A percentile compares a stretch with the other conserved stretches of the same genome.
Conservation (phyloP, 768 basidiomycete genomes). For the Podaxis sp. region DNA sequence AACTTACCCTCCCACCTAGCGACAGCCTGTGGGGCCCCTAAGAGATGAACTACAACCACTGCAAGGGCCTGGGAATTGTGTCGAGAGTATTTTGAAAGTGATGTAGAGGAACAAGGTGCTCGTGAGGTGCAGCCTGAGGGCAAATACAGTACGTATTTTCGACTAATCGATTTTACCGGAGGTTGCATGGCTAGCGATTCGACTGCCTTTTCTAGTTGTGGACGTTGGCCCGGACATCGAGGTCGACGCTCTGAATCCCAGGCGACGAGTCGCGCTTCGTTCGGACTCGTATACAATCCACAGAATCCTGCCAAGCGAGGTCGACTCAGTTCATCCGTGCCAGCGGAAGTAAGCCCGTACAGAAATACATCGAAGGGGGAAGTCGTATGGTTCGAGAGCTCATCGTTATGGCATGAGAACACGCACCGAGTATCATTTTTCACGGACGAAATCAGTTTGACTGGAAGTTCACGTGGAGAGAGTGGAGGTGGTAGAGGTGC, state of each 20-base stretch:
- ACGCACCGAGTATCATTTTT: too few relatives aligned
- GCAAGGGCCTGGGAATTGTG: constrained; percentile 95
- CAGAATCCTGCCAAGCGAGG: constrained; percentile 95
- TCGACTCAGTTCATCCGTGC: constrained; percentile 94
- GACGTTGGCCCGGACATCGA: constrained; percentile 91
- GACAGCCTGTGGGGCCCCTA: constrained; percentile 70
- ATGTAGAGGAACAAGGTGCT: constrained; percentile 99
- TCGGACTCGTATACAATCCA: constrained; percentile 96
- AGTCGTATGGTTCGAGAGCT: too few relatives aligned
- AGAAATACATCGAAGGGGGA: constrained; percentile 63
- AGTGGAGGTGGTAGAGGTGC: too few relatives aligned
- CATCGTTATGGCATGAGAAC: too few relatives aligned
- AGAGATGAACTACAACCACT: constrained; percentile 79
- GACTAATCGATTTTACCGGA: neutral
- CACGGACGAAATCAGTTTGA: too few relatives aligned
- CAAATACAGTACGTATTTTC: constrained; percentile 89
- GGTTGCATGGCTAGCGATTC: neutral
- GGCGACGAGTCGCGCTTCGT: constrained; percentile 92
- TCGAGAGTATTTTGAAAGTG: constrained; percentile 95
- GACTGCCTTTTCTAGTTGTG: constrained; percentile 59
- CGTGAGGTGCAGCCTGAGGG: constrained; percentile 98
- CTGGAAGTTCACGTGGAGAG: too few relatives aligned
- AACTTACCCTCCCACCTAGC: neutral
- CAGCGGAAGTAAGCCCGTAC: constrained; percentile 89
- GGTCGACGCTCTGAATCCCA: constrained; percentile 67